Base-by-base conservation (phyloP, 2,329 filamentous ascomycete species). In the Diplocarpon mali region DNA sequence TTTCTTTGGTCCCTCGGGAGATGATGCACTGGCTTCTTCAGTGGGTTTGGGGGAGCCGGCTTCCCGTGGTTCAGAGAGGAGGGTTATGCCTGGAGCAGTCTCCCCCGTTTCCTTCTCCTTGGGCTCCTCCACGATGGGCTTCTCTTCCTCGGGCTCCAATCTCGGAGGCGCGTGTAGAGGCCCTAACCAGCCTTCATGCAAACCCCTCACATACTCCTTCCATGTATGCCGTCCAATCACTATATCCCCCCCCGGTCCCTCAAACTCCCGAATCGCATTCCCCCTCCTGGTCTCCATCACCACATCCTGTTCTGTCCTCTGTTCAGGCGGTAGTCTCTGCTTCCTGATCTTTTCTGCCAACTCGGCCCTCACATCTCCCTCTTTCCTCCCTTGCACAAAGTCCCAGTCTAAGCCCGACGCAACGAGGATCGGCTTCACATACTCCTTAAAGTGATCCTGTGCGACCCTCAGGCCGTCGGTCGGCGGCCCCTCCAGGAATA, bases 181-280 rank as follows among this genome's bases (percentile, higher is more conserved):
- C 0, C 92, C 90, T 17, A 98, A 68, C 90, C 92, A 98, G 45
- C 92, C 92, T 66, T 98, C 92, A 62, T 98, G 92, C 53, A 96
- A 61, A 37, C 92, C 92, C 47, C 89, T 75, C 17, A 96, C 70
- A 63, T 96, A 98, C 66, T 98, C 92, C 67, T 95, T 98, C 92
- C 92, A 98, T 9, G 90, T 82, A 62, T 95, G 85, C 45, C 90
- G 72, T 11, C 92, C 92, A 56, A 98, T 78, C 14, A 96, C 79
- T 41, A 98, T 72, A 61, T 96, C 90, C 36, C 92, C 92, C 51
- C 75, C 75, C 16, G 83, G 70, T 9, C 85, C 89, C 3, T 80
- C 71, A 59, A 83, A 90, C 29, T 85, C 78, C 20, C 69, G 71
- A 9, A 90, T 75, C 6, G 81, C 81, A 49, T 79, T 78, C 52